Percentiles rank a stretch among this genome's conserved stretches.
phyloP scores from a whole-genome alignment of 1,139 yeast species.

The Yamadazyma dendronema region DNA sequence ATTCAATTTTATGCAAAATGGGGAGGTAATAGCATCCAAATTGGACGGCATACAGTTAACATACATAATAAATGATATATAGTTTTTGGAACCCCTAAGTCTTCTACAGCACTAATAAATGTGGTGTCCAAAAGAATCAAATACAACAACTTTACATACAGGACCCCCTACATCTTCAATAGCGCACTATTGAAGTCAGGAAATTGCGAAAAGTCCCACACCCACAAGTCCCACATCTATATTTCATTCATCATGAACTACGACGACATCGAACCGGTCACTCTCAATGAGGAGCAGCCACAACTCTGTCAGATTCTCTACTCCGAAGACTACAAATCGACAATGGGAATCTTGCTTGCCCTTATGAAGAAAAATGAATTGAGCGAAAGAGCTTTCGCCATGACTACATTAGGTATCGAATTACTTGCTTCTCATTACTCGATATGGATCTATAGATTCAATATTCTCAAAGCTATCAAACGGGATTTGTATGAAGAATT shows the following conservation, averaged over 20 bases:
- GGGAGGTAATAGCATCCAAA: too few species aligned
- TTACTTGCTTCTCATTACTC: conserved; percentile 89
- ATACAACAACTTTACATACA: too few species aligned
- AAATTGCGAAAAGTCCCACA: conserved; percentile 1
- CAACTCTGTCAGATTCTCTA: conserved; percentile 76
- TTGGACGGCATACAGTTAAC: too few species aligned
- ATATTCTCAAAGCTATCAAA: conserved; percentile 45
- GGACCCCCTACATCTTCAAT: too few species aligned
- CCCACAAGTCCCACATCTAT: neutral
- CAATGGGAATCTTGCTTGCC: conserved; percentile 63
- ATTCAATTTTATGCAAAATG: too few species aligned
- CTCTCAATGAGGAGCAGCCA: conserved; percentile 46
- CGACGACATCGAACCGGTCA: conserved; percentile 41
- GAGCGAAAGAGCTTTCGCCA: conserved; percentile 66
- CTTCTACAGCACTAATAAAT: too few species aligned
- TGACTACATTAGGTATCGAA: conserved; percentile 63
- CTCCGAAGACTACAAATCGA: conserved; percentile 61
- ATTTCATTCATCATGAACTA: conserved; percentile 17
- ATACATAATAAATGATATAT: too few species aligned
- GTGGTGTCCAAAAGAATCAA: too few species aligned
- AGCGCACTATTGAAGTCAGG: too few species aligned
- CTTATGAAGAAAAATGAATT: conserved; percentile 60
- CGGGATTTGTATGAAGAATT: conserved; percentile 49
- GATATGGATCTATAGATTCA: conserved; percentile 77
- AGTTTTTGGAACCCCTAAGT: too few species aligned